A percentile compares a stretch with the other conserved stretches of the same genome.
Conservation (phyloP, 129 eudicot species). For the Flaveria bidentis region DNA sequence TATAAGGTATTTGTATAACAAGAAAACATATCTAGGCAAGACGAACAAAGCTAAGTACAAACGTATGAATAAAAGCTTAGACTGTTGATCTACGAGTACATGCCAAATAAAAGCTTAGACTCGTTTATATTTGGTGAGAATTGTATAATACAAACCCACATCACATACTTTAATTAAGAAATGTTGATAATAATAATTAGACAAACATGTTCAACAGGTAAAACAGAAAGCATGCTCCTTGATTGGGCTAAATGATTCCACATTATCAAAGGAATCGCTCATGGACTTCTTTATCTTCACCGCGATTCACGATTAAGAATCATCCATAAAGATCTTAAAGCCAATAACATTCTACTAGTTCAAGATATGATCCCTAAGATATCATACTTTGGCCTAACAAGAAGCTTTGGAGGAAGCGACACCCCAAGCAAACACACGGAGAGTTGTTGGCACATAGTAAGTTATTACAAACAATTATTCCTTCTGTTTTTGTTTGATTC, state of each 20-base stretch:
- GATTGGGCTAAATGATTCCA: conserved; percentile 8
- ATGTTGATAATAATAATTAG: too few relatives aligned
- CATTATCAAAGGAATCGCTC: conserved; percentile 9
- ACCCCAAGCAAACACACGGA: conserved; percentile 31
- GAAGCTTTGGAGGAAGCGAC: conserved; percentile 36
- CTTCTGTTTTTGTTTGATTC: not conserved
- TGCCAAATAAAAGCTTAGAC: conserved; percentile 17
- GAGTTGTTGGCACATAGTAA: conserved; percentile 41
- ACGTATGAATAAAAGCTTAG: not conserved
- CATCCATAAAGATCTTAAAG: too few relatives aligned
- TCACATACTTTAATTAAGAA: too few relatives aligned
- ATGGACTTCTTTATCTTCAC: conserved; percentile 13
- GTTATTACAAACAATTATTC: not conserved
- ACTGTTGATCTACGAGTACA: conserved; percentile 3
- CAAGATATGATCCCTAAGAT: conserved; percentile 39
- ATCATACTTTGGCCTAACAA: conserved; percentile 46
- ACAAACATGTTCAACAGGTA: not conserved
- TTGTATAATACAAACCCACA: not conserved
- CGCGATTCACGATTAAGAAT: not conserved
- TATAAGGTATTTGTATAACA: not conserved
- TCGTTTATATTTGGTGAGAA: conserved; percentile 3
- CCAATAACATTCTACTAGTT: conserved; percentile 12
- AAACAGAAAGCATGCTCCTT: conserved; percentile 3
- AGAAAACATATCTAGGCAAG: not conserved
- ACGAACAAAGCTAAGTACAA: not conserved